Base-by-base conservation (phyloP, 352 stramenopile genomes). In the Globisporangium canariense region DNA sequence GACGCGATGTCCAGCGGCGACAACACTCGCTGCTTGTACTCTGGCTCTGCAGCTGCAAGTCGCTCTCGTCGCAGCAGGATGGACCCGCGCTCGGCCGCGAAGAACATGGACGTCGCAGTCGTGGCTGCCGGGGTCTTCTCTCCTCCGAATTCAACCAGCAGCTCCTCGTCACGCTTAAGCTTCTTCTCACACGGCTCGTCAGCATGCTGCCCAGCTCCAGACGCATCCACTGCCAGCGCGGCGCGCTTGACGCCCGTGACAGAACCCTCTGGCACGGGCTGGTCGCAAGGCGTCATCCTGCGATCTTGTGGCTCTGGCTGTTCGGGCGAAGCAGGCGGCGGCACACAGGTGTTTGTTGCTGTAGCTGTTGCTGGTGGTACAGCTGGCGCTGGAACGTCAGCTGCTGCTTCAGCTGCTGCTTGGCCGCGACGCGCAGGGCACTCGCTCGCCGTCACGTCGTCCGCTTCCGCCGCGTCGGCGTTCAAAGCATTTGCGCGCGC, bases 1-100 rank as follows among this genome's bases (percentile, higher is more conserved):
- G 78, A 79, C 28, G 80, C 82, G 20, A 70, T 62, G 62, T 82
- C 84, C 25, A 94, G 58, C 9, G 79, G 82, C n/a, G 86, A 94
- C 64, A 90, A 66, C 55, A 76, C 47, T 14, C 56, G 62, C 54
- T 34, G 54, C 45, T 53, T 40, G 16, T 34, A 16, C 20, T 43
- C 60, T 62, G 13, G 53, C 50, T 55, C 49, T 7, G 25, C 28
- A 38, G 28, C 49, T 14, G 5, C 25, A 8, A 36, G 49, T 56
- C 65, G 67, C 41, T 52, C 38, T 50, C 20, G 14, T 38, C 32
- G 22, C 50, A 41, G 14, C 53, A 58, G 32, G 34, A 46, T 60
- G n/a, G 51, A 61, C 25, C 49, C 32, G 47, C 60, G 58, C 10
- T 43, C 32, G 2, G 11, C 22, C 46, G 49, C 10, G 51, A 46